Percentiles rank a stretch among this genome's conserved stretches.
phyloP scores from a whole-genome alignment of 225 moss, liverwort and hornwort genomes.

The Asterella californica region DNA sequence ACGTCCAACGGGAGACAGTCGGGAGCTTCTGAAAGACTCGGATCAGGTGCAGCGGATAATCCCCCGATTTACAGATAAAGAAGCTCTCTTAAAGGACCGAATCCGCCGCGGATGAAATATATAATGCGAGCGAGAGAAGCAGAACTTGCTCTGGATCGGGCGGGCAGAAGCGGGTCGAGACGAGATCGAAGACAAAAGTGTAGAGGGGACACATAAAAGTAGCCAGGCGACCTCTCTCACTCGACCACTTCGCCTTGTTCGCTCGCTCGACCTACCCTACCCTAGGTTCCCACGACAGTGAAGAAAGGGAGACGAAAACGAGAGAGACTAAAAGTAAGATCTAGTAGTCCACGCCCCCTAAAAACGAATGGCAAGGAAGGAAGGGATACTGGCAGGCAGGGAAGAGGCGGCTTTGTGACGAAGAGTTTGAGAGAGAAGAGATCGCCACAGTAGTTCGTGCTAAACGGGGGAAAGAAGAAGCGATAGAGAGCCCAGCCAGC shows the following conservation, averaged over 20 bases:
- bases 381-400: not conserved
- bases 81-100: not conserved
- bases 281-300: conserved; percentile 6
- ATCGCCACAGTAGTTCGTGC: conserved; percentile 2
- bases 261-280: not conserved
- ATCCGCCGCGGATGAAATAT: not conserved
- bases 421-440: not conserved
- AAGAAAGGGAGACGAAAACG: not conserved
- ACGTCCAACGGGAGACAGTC: no score
- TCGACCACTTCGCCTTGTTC: not conserved
- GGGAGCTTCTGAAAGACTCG: not conserved
- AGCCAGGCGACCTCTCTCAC: conserved; percentile 1
- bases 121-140: not conserved
- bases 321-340: not conserved
- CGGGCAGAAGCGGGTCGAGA: not conserved
- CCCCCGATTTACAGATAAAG: conserved; percentile 3
- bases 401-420: not conserved
- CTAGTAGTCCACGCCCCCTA: not conserved
- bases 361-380: not conserved
- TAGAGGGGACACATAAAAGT: not conserved
- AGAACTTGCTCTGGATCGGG: not conserved
- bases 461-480: not conserved
- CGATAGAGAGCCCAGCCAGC: not conserved
- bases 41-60: not conserved
- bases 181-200: not conserved